Base-by-base conservation (phyloP, 106 monocot genomes). In the Xerophyta viscosa region DNA sequence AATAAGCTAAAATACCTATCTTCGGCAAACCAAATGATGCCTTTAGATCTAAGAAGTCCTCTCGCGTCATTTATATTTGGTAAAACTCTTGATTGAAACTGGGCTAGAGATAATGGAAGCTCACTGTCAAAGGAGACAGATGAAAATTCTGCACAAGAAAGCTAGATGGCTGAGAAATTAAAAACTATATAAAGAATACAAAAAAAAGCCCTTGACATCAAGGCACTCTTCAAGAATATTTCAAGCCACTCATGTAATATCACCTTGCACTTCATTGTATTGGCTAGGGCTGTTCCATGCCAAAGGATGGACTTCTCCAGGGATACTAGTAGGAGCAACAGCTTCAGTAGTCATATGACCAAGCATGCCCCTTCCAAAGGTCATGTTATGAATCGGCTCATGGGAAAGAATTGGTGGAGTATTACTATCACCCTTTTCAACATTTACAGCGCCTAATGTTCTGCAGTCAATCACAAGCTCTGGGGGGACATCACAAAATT, bases 21-120 rank as follows among this genome's bases (percentile, higher is more conserved):
- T 42, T 77, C 77, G 52, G 61, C 48, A 62, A 77, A 77, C 71
- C 65, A 77, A 36, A 71, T 18, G 50, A 77, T 57, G 50, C 77
- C 77, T 77, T 77, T 77, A 51, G 66, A 65, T 61, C 77, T 71
- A 27, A 77, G 48, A 71, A 77, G 77, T 14, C 71, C 62, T 19
- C 9, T 52, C 46, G 66, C 12, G 17, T 41, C 43, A 13, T 46
- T 56, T 31, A 77, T 60, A 39, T 29, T 60, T 52, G 15, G 48
- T 19, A 77, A 31, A 62, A 70, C 43, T 56, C 24, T 41, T 51
- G 70, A 66, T 24, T 77, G 77, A 57, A 75, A 75, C 19, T 58
- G 5, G 10, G 46, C 37, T 36, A 75, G 52, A 46, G 75, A 68
- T 37, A 75, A 68, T 14, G 75, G 68, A 64, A 12, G 28, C 55